Evolutionary conservation across 2,329 filamentous ascomycete genomes (phyloP), one percentile per base, ranked within the genome.

Genomic region (Botrytis fragariae): DNA sequence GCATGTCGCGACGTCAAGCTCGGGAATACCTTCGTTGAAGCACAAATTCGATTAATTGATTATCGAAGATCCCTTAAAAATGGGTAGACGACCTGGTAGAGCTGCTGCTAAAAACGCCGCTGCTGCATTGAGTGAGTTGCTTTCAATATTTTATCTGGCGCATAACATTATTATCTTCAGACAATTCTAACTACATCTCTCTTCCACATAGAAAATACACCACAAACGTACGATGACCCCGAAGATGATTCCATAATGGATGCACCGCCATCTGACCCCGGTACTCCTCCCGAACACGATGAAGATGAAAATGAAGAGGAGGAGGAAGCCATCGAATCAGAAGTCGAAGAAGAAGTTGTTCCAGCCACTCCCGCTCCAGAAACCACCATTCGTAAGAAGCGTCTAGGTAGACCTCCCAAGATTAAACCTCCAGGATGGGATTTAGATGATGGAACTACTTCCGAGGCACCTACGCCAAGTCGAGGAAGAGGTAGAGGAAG

Each of bases 351-450:
- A 32, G 84, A 82, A 67, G 81, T 73, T 35, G 81, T 72, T 32
- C 77, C 79, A 39, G 75, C 78, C 16, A 81, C 81, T 7, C 81
- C 81, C 37, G 76, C 75, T 29, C 79, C 78, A 61, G 78, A 80
- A 81, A 74, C 90, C 90, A 87, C 62, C n/a, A 57, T 92, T 63
- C 89, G 92, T 79, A 93, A 93, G 82, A 86, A 87, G 77, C 90
- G 94, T 70, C 87, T 95, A n/a, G 94, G 94, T 32, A 89, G 94
- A 20, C 94, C 94, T 4, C 93, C 94, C 0, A 97, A 96, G 86
- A 95, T 94, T 81, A 88, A 90, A 68, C 93, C 92, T 0, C 89
- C 93, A 6, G 93, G 94, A 81, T 95, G 92, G 90, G 91, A 95
- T 80, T 83, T 80, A 44, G 81, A 85, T 32, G 87, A 88, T 62